Conservation (phyloP, 352 stramenopile genomes). For the Pythium pyrilobum region DNA sequence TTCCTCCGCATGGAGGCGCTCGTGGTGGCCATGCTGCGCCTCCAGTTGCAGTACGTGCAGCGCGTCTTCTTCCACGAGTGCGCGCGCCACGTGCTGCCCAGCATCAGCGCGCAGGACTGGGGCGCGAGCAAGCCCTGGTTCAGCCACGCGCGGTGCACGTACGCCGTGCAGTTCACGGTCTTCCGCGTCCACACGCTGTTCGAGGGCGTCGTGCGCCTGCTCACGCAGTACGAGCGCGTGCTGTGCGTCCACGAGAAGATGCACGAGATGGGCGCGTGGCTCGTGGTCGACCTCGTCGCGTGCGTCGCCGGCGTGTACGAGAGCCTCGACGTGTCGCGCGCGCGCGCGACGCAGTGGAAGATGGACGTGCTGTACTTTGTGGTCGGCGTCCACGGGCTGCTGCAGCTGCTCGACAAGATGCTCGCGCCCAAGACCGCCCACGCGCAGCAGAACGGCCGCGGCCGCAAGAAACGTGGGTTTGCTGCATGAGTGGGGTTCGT, state of each 20-base stretch:
- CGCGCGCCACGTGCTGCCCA: constrained; percentile 32
- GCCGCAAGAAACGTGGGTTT: constrained; percentile 34
- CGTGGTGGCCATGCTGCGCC: constrained; percentile 43
- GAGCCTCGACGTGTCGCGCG: constrained; percentile 34
- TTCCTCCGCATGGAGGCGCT: constrained; percentile 56
- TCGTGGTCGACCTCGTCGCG: constrained; percentile 41
- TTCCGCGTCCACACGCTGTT: constrained; percentile 43
- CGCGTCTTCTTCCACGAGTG: constrained; percentile 60
- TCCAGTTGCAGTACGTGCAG: constrained; percentile 48
- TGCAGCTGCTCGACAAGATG: constrained; percentile 51
- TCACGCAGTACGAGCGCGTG: constrained; percentile 42
- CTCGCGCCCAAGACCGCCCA: constrained; percentile 21
- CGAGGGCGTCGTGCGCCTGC: constrained; percentile 32
- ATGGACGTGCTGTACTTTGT: constrained; percentile 73
- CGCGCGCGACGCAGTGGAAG: constrained; percentile 52
- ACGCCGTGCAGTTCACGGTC: constrained; percentile 50
- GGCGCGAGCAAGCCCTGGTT: constrained; percentile 53
- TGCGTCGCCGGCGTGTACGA: constrained; percentile 49
- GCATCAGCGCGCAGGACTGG: constrained; percentile 60
- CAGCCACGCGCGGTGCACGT: constrained; percentile 47
- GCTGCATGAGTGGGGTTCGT: background rate
- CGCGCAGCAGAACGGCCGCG: constrained; percentile 8
- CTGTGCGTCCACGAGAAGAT: constrained; percentile 65
- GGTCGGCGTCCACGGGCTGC: constrained; percentile 41
- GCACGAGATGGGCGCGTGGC: constrained; percentile 40